Conservation (phyloP, 306 rosid species). For the Cicer cuneatum region DNA sequence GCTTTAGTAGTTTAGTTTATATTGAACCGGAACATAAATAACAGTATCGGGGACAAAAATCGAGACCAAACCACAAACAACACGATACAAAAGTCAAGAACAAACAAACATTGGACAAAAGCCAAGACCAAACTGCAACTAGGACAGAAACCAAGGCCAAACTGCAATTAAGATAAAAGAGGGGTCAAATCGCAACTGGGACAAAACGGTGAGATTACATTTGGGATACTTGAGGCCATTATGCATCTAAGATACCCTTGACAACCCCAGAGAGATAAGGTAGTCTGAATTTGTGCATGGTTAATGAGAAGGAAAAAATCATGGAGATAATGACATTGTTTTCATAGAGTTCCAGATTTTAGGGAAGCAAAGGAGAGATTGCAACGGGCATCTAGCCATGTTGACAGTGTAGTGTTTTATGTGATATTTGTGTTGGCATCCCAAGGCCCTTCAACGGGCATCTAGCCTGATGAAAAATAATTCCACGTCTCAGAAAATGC, state of each 20-base stretch:
- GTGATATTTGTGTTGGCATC: neutral
- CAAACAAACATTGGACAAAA: neutral
- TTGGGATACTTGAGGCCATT: too few species aligned
- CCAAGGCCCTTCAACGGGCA: neutral
- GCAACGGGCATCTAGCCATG: neutral
- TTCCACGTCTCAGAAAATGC: conserved; percentile 4
- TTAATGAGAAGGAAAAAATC: neutral
- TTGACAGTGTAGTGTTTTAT: neutral
- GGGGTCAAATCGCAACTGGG: too few species aligned
- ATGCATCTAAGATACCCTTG: too few species aligned
- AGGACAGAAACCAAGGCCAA: too few species aligned
- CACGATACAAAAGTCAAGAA: neutral
- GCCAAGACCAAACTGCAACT: too few species aligned
- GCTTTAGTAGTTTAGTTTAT: conserved; percentile 13
- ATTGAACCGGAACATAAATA: conserved; percentile 9
- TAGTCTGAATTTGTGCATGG: neutral
- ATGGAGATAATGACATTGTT: neutral
- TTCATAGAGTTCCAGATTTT: neutral
- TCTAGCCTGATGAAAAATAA: neutral
- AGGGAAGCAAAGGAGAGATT: neutral
- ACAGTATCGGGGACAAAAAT: neutral
- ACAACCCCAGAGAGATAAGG: too few species aligned
- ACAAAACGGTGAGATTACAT: too few species aligned
- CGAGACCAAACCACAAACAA: neutral
- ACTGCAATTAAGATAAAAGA: too few species aligned